Percentiles rank a stretch among this genome's conserved stretches.
phyloP scores from a whole-genome alignment of 2,329 filamentous ascomycete species.

The Pezicula radicicola region DNA sequence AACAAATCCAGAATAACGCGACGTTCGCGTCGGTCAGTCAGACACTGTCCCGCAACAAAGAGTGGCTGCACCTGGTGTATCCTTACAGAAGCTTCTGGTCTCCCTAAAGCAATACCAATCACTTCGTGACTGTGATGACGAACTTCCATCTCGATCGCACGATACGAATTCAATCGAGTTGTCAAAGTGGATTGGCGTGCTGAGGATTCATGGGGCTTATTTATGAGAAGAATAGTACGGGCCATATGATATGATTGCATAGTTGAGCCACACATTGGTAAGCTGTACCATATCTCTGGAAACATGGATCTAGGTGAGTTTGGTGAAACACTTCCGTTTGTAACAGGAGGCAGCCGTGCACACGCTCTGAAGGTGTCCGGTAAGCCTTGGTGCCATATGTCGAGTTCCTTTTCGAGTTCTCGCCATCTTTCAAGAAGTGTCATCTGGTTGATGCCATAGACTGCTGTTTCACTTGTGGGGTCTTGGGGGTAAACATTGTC shows the following conservation, averaged over 20 bases:
- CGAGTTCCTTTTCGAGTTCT: conserved; percentile 51
- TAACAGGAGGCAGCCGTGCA: conserved; percentile 40
- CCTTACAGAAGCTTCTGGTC: conserved; percentile 53
- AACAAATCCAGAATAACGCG: conserved; percentile 52
- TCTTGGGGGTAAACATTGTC: conserved; percentile 29
- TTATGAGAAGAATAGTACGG: conserved; percentile 57
- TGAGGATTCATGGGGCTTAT: conserved; percentile 54
- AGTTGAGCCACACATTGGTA: conserved; percentile 61
- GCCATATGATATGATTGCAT: conserved; percentile 67
- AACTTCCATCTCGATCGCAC: conserved; percentile 51
- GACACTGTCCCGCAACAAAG: conserved; percentile 60
- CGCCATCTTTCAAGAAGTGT: conserved; percentile 50
- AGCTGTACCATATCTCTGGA: conserved; percentile 59
- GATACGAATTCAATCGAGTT: conserved; percentile 52
- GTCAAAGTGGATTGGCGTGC: conserved; percentile 48
- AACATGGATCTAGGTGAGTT: conserved; percentile 35
- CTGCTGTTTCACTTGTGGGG: conserved; percentile 33
- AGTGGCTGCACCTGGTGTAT: conserved; percentile 57
- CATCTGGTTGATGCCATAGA: conserved; percentile 44
- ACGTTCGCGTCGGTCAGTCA: conserved; percentile 51
- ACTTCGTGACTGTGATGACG: conserved; percentile 59
- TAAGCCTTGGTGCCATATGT: conserved; percentile 55
- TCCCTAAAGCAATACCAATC: conserved; percentile 54
- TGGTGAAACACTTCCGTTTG: conserved; percentile 13
- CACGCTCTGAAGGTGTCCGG: conserved; percentile 58